A percentile compares a stretch with the other conserved stretches of the same genome.
Conservation (phyloP, 768 basidiomycete genomes). For the Suillus spraguei region DNA sequence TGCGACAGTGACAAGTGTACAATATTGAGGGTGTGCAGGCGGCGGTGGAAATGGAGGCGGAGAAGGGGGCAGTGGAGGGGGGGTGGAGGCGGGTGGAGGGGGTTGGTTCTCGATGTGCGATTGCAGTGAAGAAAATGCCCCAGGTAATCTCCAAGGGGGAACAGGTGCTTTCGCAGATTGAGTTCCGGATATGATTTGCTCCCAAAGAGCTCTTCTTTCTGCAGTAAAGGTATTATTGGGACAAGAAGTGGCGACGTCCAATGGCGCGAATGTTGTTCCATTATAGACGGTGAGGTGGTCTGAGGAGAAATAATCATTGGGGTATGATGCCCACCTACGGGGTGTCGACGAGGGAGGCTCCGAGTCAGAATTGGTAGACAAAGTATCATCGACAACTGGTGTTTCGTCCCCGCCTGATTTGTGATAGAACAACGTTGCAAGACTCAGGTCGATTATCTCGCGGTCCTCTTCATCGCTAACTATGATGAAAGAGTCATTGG, state of each 20-base stretch:
- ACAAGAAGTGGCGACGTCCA: conserved; percentile 23
- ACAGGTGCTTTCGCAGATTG: conserved; percentile 3
- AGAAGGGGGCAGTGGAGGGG: conserved; percentile 35
- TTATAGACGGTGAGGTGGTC: conserved; percentile 55
- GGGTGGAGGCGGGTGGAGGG: conserved; percentile 36
- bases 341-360: conserved; percentile 2
- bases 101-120: conserved; percentile 18
- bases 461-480: conserved; percentile 40
- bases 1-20: neutral
- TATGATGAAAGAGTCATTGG: conserved; percentile 35
- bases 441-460: conserved; percentile 37
- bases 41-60: conserved; percentile 25
- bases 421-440: neutral
- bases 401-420: neutral
- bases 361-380: conserved; percentile 6
- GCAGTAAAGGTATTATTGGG: conserved; percentile 35
- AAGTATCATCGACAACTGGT: conserved; percentile 1
- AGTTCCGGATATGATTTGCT: conserved; percentile 33
- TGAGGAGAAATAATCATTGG: conserved; percentile 59
- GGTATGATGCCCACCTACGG: conserved; percentile 65
- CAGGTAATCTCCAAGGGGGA: conserved; percentile 28
- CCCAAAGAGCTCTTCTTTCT: conserved; percentile 45
- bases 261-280: conserved; percentile 40
- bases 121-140: conserved; percentile 24
- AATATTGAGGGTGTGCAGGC: neutral